phyloP scores from a whole-genome alignment of 257 asterid genomes.

The Coffea canephora region DNA sequence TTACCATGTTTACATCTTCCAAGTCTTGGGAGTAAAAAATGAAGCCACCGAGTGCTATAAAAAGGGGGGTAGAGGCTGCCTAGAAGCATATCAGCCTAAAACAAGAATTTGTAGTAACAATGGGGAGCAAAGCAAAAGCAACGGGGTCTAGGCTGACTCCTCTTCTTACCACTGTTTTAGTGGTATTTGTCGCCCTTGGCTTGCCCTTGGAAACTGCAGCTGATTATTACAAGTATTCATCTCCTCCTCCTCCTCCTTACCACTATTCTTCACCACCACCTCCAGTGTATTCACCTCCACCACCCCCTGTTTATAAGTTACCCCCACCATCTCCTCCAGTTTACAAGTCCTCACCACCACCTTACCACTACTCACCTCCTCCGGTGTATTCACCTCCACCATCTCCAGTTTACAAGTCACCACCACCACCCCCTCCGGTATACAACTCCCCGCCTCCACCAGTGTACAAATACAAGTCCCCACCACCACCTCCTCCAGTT shows the following conservation, averaged over 20 bases:
- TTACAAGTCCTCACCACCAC: not conserved
- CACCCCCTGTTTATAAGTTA: not conserved
- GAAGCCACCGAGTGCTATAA: conserved; percentile 6
- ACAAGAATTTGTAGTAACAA: not conserved
- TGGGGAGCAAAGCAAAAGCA: conserved; percentile 9
- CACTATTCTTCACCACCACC: conserved; percentile 13
- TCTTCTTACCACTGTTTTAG: conserved; percentile 14
- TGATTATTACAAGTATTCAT: conserved; percentile 13
- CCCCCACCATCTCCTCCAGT: not conserved
- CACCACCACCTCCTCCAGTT: too few species aligned
- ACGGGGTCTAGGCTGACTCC: conserved; percentile 18
- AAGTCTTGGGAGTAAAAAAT: not conserved
- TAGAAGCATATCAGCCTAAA: not conserved
- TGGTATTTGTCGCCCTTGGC: conserved; percentile 15
- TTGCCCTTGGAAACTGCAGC: conserved; percentile 23
- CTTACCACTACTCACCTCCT: too few species aligned
- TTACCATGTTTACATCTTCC: not conserved
- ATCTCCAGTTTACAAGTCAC: too few species aligned
- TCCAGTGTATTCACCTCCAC: conserved; percentile 3
- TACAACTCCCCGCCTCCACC: too few species aligned
- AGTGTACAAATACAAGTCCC: too few species aligned
- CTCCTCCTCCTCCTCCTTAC: conserved; percentile 10
- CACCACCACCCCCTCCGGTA: too few species aligned
- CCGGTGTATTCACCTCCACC: too few species aligned
- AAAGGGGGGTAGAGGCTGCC: conserved; percentile 1